These are phyloP conservation scores for Rutstroemia sp. DNA, from an alignment of 2,329 filamentous ascomycete species.

Conservation along the genomic window DNA sequence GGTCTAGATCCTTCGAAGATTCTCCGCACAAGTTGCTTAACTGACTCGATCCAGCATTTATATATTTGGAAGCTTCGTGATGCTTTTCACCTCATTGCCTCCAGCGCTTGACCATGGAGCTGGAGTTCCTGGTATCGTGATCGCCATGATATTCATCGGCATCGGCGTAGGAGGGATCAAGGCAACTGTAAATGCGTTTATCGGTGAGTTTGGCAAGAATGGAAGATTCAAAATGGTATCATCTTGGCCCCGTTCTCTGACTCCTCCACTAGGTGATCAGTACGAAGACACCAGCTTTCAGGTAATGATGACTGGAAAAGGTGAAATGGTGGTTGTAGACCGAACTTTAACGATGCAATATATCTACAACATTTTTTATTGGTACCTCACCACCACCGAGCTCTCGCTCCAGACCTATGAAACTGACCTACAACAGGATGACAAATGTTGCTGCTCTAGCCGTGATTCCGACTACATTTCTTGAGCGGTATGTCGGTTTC, in stretches of 20 bases:
- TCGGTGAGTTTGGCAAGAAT: not conserved
- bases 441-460: conserved; percentile 31
- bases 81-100: not conserved
- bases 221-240: not conserved
- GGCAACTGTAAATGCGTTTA: not conserved
- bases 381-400: not conserved
- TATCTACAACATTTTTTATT: conserved; percentile 1
- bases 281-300: conserved; percentile 14
- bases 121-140: not conserved
- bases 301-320: conserved; percentile 19
- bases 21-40: not conserved
- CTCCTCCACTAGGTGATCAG: not conserved
- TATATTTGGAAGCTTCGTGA: not conserved
- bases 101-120: not conserved
- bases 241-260: not conserved
- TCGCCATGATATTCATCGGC: not conserved
- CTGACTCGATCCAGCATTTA: not conserved
- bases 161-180: not conserved
- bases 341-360: conserved; percentile 42
- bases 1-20: not conserved
- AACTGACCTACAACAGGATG: conserved; percentile 33
- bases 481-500: conserved; percentile 41
- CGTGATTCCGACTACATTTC: conserved; percentile 36
- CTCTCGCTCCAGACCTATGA: no score
- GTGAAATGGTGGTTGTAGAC: conserved; percentile 53